Base-by-base conservation (phyloP, 352 stramenopile genomes). In the Phytophthora tubulina region DNA sequence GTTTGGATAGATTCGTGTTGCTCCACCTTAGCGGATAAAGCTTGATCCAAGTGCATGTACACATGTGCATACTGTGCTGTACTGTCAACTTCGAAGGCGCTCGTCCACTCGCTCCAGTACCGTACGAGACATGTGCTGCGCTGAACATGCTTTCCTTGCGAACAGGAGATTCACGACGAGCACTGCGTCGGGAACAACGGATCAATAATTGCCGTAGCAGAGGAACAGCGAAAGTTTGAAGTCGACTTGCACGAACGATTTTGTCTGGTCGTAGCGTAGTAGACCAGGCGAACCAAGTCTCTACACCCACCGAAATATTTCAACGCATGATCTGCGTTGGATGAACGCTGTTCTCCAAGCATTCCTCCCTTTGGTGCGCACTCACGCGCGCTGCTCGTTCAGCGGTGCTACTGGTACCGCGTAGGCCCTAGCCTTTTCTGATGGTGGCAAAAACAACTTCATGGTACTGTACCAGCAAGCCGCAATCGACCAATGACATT, bases 301-400 rank as follows among this genome's bases (percentile, higher is more conserved):
- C 3, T 60, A 59, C 35, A 49, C 52, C 17, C 36, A 57, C 15
- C 50, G 39, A 61, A 61, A 61, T 51, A 61, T 61, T 61, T 63
- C 13, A 30, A 51, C 10, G 39, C 14, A 63, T 32, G 55, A 44
- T 63, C 44, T 63, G 55, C 11, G 39, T 41, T 27, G 13, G 52
- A 13, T 49, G 32, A 27, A 53, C 30, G 45, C 13, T 35, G 21
- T 52, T 17, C 51, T 10, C 35, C 52, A 61, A 51, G 38, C 54
- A 51, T 61, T 61, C 4, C 17, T 31, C 4, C 0, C 35, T 48
- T 15, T 3, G 52, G 27, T 11, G 39, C 27, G 39, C 38, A 21
- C 51, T 7, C 46, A 38, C 35, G 17, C 35, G 52, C 35, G 17
- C 52, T 59, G 33, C 17, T 59, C 33, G 33, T 14, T 57, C 14